Evolutionary conservation across 805 yeast genomes (phyloP).

Genomic region (Barnettozyma botsteinii): DNA sequence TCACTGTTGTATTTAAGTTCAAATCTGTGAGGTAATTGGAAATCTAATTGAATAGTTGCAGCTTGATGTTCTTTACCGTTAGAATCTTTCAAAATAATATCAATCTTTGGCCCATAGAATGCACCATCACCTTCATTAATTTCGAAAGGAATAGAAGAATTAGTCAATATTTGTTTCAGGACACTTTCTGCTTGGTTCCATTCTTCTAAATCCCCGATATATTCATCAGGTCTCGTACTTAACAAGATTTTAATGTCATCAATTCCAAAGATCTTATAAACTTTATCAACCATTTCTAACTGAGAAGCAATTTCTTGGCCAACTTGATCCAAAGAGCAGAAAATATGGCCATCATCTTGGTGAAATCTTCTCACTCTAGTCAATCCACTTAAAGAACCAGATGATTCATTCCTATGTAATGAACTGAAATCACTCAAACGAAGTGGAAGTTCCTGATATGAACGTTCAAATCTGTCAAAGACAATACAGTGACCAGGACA

Average conservation of each 20-base stretch:
- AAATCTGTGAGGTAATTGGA: slow-evolving; percentile 86
- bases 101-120: slow-evolving; percentile 94
- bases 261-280: slow-evolving; percentile 54
- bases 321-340: slow-evolving; percentile 77
- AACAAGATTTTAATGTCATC: slow-evolving; percentile 52
- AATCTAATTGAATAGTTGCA: slow-evolving; percentile 93
- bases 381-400: slow-evolving; percentile 89
- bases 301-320: slow-evolving; percentile 66
- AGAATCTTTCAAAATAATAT: slow-evolving; percentile 74
- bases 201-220: slow-evolving; percentile 65
- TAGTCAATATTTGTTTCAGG: slow-evolving; percentile 53
- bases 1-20: slow-evolving; percentile 57
- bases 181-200: slow-evolving; percentile 83
- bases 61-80: slow-evolving; percentile 83
- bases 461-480: slow-evolving; percentile 66
- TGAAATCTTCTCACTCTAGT: slow-evolving; percentile 93
- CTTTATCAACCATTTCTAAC: slow-evolving; percentile 64
- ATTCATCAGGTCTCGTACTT: slow-evolving; percentile 84
- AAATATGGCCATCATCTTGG: slow-evolving; percentile 97
- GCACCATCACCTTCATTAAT: slow-evolving; percentile 94
- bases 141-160: slow-evolving; percentile 54
- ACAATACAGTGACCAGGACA: slow-evolving; percentile 94
- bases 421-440: slow-evolving; percentile 86
- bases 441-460: slow-evolving; percentile 82
- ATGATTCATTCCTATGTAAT: slow-evolving; percentile 88